Base-by-base conservation (phyloP, 306 rosid species). In the Crotalaria pallida region DNA sequence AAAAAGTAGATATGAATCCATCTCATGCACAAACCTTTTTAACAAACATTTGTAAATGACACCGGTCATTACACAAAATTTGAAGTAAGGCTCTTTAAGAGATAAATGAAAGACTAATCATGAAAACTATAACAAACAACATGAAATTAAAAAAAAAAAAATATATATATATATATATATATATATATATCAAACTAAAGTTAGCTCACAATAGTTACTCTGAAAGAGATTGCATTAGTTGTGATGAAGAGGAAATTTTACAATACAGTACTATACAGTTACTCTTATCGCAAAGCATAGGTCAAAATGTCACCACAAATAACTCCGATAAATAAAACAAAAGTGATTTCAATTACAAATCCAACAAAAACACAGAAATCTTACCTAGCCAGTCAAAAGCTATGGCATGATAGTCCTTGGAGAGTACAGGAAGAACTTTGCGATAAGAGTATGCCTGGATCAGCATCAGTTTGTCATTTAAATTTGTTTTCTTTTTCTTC, bases 371-470 rank as follows among this genome's bases (percentile, higher is more conserved):
- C 31, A 75, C 22, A 51, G 52, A 38, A 45, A 49, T 73, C 74
- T 72, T 77, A 92, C 98, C 98, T 43, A 89, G 80, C 98, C 98
- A 92, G 76, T 92, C 98, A 83, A 92, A 92, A 58, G 98, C 80
- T 31, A 81, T 76, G n/a, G 80, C 69, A 45, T 66, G 96, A 76
- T 81, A 89, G 66, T 84, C 76, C 66, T 85, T 80, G 33, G 91
- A 76, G 57, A 92, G 96, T 78, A 81, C 33, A 0, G 98, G 90
- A 70, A 92, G 87, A 68, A 92, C 96, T 84, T 89, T 92, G 65
- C 94, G 88, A 34, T 89, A 87, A 41, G 98, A 92, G 79, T 92
- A 92, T 48, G 98, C 98, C 98, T 92, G 80, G 27, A 77, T 80
- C 16, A 75, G 24, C 64, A 73, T 33, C 58, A 76, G 60, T 41